phyloP scores from a whole-genome alignment of 108 stramenopile genomes.

The Discostella stelligeroides region DNA sequence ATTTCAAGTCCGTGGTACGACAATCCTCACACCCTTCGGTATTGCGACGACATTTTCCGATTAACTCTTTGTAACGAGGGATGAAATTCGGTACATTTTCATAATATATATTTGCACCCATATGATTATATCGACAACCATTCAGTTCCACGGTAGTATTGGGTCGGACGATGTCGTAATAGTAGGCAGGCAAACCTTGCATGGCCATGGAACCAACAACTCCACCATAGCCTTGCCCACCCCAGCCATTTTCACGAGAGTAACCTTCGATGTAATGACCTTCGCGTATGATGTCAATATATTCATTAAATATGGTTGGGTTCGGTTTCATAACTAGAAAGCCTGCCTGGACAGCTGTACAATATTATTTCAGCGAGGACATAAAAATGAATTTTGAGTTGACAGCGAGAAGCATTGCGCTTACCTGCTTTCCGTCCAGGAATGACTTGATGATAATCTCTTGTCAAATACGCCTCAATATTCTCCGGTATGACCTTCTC shows the following conservation, averaged over 20 bases:
- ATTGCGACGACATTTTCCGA: constrained; percentile 41
- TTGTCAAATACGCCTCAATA: constrained; percentile 76
- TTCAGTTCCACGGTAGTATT: constrained; percentile 59
- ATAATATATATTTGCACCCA: constrained; percentile 52
- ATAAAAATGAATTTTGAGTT: too few relatives aligned
- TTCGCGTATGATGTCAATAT: constrained; percentile 57
- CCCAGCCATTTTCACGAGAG: constrained; percentile 64
- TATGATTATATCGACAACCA: constrained; percentile 69
- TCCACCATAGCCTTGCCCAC: constrained; percentile 66
- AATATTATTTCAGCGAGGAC: too few relatives aligned
- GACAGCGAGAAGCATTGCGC: too few relatives aligned
- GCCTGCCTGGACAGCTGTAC: constrained; percentile 70
- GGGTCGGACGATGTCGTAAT: constrained; percentile 63
- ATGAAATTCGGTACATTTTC: constrained; percentile 44
- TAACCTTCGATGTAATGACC: constrained; percentile 65
- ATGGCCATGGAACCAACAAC: constrained; percentile 80
- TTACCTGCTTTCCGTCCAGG: constrained; percentile 49
- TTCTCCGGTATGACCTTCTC: constrained; percentile 49
- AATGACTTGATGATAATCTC: constrained; percentile 62
- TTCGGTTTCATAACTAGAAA: constrained; percentile 62
- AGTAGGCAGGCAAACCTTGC: constrained; percentile 72
- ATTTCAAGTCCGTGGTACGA: constrained; percentile 35
- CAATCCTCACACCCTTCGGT: constrained; percentile 54
- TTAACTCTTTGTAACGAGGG: constrained; percentile 25
- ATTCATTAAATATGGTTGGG: constrained; percentile 48